phyloP scores from a whole-genome alignment of 495 filamentous ascomycete genomes.

The Hamigera avellanea region DNA sequence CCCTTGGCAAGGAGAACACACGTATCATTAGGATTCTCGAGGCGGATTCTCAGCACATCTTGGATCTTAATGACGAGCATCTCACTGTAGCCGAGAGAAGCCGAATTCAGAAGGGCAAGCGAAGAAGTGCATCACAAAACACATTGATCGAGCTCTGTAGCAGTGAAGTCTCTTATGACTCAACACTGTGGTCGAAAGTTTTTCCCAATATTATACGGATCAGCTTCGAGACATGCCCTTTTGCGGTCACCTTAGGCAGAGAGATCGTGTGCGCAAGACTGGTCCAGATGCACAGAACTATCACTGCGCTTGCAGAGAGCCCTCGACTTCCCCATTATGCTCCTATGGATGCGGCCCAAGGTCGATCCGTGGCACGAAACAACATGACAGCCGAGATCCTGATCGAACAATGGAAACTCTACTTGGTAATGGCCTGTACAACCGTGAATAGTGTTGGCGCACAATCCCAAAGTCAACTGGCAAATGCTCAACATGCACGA shows the following conservation, averaged over 20 bases:
- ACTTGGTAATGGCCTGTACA: constrained; percentile 92
- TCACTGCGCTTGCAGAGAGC: constrained; percentile 66
- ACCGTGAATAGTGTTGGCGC: constrained; percentile 79
- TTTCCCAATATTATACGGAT: constrained; percentile 92
- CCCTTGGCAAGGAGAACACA: constrained; percentile 66
- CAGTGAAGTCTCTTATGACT: constrained; percentile 90
- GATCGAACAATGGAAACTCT: constrained; percentile 98
- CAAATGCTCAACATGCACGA: constrained; percentile 65
- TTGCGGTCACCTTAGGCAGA: constrained; percentile 77
- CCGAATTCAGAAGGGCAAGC: constrained; percentile 80
- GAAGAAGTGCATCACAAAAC: constrained; percentile 70
- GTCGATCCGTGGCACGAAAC: constrained; percentile 38
- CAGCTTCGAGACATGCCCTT: constrained; percentile 80
- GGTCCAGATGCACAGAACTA: constrained; percentile 79
- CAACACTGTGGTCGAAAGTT: constrained; percentile 91
- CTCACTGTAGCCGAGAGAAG: constrained; percentile 87
- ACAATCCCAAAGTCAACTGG: constrained; percentile 43
- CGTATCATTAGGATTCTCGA: constrained; percentile 88
- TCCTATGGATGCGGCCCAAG: constrained; percentile 38
- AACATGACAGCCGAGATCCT: constrained; percentile 76
- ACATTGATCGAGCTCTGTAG: constrained; percentile 89
- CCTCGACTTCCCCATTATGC: constrained; percentile 49
- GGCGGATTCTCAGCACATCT: constrained; percentile 73
- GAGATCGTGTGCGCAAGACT: constrained; percentile 88
- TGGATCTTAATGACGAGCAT: constrained; percentile 87